Conservation (phyloP, 108 stramenopile genomes). For the Chaetoceros tenuissimus region DNA sequence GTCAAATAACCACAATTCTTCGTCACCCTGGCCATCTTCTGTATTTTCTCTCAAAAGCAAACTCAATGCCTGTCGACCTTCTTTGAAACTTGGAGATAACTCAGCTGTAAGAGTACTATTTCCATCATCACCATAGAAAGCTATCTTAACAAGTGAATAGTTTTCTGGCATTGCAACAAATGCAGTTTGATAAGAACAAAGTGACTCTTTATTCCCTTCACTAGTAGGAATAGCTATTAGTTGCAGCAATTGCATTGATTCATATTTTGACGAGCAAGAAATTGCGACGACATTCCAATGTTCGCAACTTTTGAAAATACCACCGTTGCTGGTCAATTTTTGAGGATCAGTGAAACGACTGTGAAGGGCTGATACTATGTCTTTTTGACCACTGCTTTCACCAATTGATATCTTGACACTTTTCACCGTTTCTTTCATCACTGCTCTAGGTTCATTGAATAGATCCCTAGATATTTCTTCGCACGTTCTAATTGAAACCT, state of each 20-base stretch:
- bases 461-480: not conserved
- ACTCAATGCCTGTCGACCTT: constrained; percentile 56
- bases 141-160: constrained; percentile 21
- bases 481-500: not conserved
- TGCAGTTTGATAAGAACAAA: constrained; percentile 35
- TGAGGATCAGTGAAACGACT: not conserved
- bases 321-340: not conserved
- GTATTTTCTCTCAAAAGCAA: constrained; percentile 22
- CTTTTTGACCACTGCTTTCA: not conserved
- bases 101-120: constrained; percentile 51
- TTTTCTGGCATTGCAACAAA: constrained; percentile 16
- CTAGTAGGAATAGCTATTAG: not conserved
- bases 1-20: constrained; percentile 45
- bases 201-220: not conserved
- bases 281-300: not conserved
- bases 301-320: not conserved
- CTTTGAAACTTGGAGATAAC: constrained; percentile 28
- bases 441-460: not conserved
- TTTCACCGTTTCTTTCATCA: not conserved
- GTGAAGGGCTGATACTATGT: not conserved
- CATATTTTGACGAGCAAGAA: not conserved
- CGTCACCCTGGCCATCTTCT: constrained; percentile 2
- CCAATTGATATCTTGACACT: not conserved
- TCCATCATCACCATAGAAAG: constrained; percentile 72
- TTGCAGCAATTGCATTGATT: not conserved